These are phyloP conservation scores for Penicillium vulpinum DNA, from an alignment of 2,329 filamentous ascomycete genomes.

Conservation along the genomic window DNA sequence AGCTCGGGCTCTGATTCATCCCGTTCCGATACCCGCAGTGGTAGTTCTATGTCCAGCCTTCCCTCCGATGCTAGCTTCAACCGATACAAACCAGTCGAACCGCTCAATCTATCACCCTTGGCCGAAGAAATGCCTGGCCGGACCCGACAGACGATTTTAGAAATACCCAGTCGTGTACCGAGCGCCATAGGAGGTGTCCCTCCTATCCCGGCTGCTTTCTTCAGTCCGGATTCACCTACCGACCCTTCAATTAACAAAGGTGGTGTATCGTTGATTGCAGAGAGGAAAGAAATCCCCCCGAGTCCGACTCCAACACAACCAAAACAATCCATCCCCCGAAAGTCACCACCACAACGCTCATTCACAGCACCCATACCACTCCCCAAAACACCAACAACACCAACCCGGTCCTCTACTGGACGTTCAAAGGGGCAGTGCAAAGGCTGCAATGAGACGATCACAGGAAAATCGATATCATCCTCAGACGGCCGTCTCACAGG, in stretches of 20 bases:
- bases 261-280: constrained; percentile 37
- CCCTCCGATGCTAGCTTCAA: constrained; percentile 43
- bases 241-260: constrained; percentile 48
- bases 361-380: constrained; percentile 40
- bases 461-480: constrained; percentile 89
- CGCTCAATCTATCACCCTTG: constrained; percentile 52
- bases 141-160: constrained; percentile 20
- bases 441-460: constrained; percentile 74
- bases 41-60: constrained; percentile 64
- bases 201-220: constrained; percentile 32
- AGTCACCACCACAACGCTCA: constrained; percentile 29
- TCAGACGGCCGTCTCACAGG: constrained; percentile 89
- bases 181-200: constrained; percentile 30
- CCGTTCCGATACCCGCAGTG: constrained; percentile 59
- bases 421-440: constrained; percentile 73
- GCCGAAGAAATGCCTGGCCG: constrained; percentile 56
- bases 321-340: constrained; percentile 20
- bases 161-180: constrained; percentile 39
- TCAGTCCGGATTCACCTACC: constrained; percentile 50
- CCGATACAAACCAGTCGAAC: constrained; percentile 33
- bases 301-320: constrained; percentile 10
- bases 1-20: constrained; percentile 66
- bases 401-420: constrained; percentile 40
- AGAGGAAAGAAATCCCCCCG: constrained; percentile 14
- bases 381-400: constrained; percentile 42